phyloP scores from a whole-genome alignment of 176 grass and related monocot genomes.

The Triticum dicoccoides region DNA sequence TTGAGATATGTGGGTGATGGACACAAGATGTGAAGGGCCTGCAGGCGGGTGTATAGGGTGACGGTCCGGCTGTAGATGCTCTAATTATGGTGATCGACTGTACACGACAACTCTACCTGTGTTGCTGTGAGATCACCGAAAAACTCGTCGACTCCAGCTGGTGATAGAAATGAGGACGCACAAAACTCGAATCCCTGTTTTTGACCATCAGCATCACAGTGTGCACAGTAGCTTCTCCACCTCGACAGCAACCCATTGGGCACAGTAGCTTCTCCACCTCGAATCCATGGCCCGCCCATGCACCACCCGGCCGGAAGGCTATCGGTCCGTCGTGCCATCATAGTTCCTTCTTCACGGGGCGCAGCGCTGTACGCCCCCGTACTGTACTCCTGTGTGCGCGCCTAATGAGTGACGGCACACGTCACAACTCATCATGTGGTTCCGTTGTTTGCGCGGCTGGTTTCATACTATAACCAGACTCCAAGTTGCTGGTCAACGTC shows the following conservation, averaged over 20 bases:
- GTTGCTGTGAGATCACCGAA: too few relatives aligned
- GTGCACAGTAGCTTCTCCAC: not conserved
- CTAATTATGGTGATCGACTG: too few relatives aligned
- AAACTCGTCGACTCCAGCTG: too few relatives aligned
- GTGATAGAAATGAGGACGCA: not conserved
- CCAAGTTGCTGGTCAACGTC: constrained; percentile 6
- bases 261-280: not conserved
- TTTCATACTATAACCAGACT: not conserved
- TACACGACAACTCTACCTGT: too few relatives aligned
- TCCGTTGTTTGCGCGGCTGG: not conserved
- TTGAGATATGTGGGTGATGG: too few relatives aligned
- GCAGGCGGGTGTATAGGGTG: too few relatives aligned
- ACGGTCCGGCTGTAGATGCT: too few relatives aligned
- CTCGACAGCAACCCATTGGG: not conserved
- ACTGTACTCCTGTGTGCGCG: not conserved
- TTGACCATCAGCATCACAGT: not conserved
- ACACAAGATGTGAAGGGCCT: too few relatives aligned
- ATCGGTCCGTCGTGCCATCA: not conserved
- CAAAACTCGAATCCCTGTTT: too few relatives aligned
- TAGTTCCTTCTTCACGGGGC: not conserved
- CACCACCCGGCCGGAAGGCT: not conserved
- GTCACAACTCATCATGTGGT: not conserved
- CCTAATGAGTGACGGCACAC: not conserved
- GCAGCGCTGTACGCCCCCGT: not conserved
- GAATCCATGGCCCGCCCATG: not conserved